Evolutionary conservation across 106 monocot species (phyloP), one percentile per base, ranked within the genome.

Genomic region (Phalaenopsis aphrodite): DNA sequence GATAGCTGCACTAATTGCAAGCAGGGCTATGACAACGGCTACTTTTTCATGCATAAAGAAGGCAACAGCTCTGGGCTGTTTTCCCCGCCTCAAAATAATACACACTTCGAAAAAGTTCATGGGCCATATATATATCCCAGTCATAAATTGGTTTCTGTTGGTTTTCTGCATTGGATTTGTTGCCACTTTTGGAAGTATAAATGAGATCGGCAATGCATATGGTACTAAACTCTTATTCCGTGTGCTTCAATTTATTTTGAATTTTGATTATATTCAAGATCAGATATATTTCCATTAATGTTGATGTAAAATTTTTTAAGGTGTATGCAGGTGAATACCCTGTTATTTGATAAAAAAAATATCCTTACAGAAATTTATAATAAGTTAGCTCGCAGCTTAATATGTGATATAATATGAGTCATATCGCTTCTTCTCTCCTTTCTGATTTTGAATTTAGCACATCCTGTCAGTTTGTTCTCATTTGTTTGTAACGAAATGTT

Each of bases 101-200:
- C 98, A 99, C 80, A 99, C 98, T 15, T 99, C 98, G 77, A 78
- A 90, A 66, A 99, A 91, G 80, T 99, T 99, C 82, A 93, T 94
- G 90, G 98, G 98, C 61, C 98, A 99, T 78, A 99, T 94, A 77
- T 99, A 99, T 84, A 99, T 99, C 61, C 98, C 98, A 47, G 89
- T 94, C 11, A 85, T 99, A 75, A 99, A 99, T 69, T 99, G 94
- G 94, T 91, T 91, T 83, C 84, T 98, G 52, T 80, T 94, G 41
- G 87, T 93, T 0, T 83, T 82, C 79, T 99, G 92, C 30, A 65
- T 99, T 41, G 88, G 76, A 45, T 91, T 93, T 85, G 94, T 99
- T 73, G 84, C 88, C 17, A 80, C 85, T 8, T 99, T 94, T 84
- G 87, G 91, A 81, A 94, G 91, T 84, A 94, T 93, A 74, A 87